phyloP scores from a whole-genome alignment of 805 yeast species.

The Torulaspora quercuum region DNA sequence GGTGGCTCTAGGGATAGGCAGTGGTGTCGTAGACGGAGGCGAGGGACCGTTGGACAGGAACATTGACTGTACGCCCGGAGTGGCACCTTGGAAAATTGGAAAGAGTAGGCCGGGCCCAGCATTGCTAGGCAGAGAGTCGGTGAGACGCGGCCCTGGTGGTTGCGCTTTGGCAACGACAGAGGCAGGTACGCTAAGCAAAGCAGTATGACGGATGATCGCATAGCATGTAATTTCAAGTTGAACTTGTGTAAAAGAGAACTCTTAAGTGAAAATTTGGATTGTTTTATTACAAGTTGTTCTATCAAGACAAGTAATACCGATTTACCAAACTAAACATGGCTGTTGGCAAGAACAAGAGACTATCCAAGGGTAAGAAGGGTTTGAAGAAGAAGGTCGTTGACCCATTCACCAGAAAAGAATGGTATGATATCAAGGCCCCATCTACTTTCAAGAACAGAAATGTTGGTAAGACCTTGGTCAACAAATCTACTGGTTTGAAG shows the following conservation, averaged over 20 bases:
- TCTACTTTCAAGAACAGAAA: slow-evolving; percentile 97
- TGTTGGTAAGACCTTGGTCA: slow-evolving; percentile 97
- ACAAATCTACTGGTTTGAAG: slow-evolving; percentile 97
- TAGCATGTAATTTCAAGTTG: slow-evolving; percentile 2
- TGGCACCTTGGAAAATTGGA: too few species aligned
- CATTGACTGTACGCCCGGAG: too few species aligned
- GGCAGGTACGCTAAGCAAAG: too few species aligned
- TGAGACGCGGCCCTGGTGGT: too few species aligned
- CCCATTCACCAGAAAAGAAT: slow-evolving; percentile 99
- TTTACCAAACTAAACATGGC: slow-evolving; percentile 47
- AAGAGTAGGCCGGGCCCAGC: background rate
- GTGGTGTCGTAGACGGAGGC: too few species aligned
- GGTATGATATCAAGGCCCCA: slow-evolving; percentile 99
- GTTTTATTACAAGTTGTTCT: slow-evolving; percentile 2
- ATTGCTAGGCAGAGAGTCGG: background rate
- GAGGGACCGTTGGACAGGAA: too few species aligned
- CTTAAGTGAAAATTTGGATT: slow-evolving; percentile 1
- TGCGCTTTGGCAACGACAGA: too few species aligned
- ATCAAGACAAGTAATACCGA: slow-evolving; percentile 14
- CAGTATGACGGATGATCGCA: too few species aligned
- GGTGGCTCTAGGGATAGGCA: too few species aligned
- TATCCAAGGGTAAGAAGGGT: slow-evolving; percentile 91
- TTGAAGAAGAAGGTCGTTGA: slow-evolving; percentile 98
- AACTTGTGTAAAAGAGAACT: slow-evolving; percentile 8
- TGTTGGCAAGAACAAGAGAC: slow-evolving; percentile 85